Conservation (phyloP, 192 early-diverging fungal species). For the Geranomyces variabilis region DNA sequence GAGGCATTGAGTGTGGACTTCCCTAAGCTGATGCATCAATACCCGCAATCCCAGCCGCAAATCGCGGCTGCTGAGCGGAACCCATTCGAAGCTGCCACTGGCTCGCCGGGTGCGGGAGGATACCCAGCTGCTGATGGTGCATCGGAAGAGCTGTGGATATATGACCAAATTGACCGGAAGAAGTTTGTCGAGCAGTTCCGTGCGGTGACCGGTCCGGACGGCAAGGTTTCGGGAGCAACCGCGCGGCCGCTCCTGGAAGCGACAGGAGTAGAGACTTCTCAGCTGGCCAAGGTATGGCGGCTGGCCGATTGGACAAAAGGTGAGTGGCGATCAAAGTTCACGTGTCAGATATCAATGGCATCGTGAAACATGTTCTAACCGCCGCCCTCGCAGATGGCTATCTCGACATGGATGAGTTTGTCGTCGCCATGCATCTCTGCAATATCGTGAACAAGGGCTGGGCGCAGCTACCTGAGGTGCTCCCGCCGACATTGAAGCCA, state of each 20-base stretch:
- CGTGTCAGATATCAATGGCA: not conserved
- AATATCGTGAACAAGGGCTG: slow-evolving; percentile 39
- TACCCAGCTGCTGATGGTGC: not conserved
- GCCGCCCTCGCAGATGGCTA: slow-evolving; percentile 61
- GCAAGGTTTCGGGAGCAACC: slow-evolving; percentile 55
- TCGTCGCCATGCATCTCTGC: slow-evolving; percentile 68
- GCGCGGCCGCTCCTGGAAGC: slow-evolving; percentile 64
- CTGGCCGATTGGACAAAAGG: slow-evolving; percentile 74
- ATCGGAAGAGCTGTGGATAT: slow-evolving; percentile 34
- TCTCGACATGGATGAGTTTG: slow-evolving; percentile 81
- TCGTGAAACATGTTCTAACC: not conserved
- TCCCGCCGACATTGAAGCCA: slow-evolving; percentile 34
- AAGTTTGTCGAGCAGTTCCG: slow-evolving; percentile 54
- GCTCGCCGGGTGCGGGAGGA: not conserved
- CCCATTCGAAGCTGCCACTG: slow-evolving; percentile 53
- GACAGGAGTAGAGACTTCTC: slow-evolving; percentile 65
- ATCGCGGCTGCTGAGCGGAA: slow-evolving; percentile 54
- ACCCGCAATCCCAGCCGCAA: slow-evolving; percentile 57
- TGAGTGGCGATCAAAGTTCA: not conserved
- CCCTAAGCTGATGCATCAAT: slow-evolving; percentile 74
- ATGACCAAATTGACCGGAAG: slow-evolving; percentile 52
- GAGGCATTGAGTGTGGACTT: slow-evolving; percentile 71
- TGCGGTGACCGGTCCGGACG: slow-evolving; percentile 57
- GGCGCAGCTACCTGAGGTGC: slow-evolving; percentile 30
- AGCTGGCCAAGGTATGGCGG: slow-evolving; percentile 74